Percentiles rank a stretch among this genome's conserved stretches.
phyloP scores from a whole-genome alignment of 345 rosid genomes.

The Pugionium cornutum region DNA sequence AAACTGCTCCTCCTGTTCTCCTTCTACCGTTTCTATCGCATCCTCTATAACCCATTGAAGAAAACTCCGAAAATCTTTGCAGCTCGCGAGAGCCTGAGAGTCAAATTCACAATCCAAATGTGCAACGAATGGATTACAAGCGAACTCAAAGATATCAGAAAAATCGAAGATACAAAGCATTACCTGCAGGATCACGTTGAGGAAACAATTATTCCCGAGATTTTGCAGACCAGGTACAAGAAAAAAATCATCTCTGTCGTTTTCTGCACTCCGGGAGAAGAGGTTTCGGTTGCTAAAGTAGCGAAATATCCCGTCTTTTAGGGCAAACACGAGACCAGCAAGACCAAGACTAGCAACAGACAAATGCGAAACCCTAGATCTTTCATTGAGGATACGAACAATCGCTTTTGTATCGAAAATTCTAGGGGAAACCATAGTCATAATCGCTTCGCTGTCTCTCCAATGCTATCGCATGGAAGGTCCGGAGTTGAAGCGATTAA shows the following conservation, averaged over 20 bases:
- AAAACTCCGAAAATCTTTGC: constrained; percentile 59
- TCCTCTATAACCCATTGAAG: constrained; percentile 61
- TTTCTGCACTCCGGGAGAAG: constrained; percentile 35
- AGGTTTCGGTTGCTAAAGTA: constrained; percentile 32
- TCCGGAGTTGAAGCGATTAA: not conserved
- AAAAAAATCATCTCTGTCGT: constrained; percentile 32
- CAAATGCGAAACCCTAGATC: constrained; percentile 31
- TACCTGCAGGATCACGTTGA: constrained; percentile 88
- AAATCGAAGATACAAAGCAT: not conserved
- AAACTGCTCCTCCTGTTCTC: constrained; percentile 48
- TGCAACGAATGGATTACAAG: not conserved
- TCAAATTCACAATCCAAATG: constrained; percentile 5
- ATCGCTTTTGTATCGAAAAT: constrained; percentile 30
- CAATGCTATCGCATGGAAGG: not conserved
- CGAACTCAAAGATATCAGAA: not conserved
- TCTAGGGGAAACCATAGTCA: constrained; percentile 17
- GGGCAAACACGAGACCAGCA: constrained; percentile 55
- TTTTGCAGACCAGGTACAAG: constrained; percentile 78
- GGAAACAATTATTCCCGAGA: constrained; percentile 81
- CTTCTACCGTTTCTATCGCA: constrained; percentile 36
- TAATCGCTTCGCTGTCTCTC: not conserved
- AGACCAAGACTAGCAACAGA: constrained; percentile 56
- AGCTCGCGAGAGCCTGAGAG: constrained; percentile 77
- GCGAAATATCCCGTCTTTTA: constrained; percentile 48
- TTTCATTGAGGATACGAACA: constrained; percentile 10